Percentiles rank a stretch among this genome's conserved stretches.
These are phyloP conservation scores for Neurospora sp. DNA, from an alignment of 495 filamentous ascomycete genomes.

Conservation along the genomic window DNA sequence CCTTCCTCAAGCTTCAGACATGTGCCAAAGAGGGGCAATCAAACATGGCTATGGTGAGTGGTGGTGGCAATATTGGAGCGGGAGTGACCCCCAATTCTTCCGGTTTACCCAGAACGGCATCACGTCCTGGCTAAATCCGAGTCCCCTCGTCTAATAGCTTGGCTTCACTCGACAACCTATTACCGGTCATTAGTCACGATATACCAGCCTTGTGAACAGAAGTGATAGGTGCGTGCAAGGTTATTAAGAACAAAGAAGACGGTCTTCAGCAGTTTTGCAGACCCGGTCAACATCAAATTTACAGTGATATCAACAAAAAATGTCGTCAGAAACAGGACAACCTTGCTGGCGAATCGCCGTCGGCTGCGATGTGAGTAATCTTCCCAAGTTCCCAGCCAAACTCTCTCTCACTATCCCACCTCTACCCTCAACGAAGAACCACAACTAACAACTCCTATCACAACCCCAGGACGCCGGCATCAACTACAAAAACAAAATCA, in stretches of 20 bases:
- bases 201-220: not conserved
- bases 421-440: not conserved
- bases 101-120: not conserved
- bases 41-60: not conserved
- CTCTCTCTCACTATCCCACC: not conserved
- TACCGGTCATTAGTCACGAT: not conserved
- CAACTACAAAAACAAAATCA: slow-evolving; percentile 71
- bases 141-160: not conserved
- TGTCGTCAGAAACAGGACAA: slow-evolving; percentile 3
- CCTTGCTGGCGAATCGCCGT: slow-evolving; percentile 36
- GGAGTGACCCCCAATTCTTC: not conserved
- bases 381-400: not conserved
- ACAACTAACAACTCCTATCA: slow-evolving; percentile 7
- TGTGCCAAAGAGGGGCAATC: not conserved
- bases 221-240: not conserved
- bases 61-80: not conserved
- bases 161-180: not conserved
- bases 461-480: slow-evolving; percentile 59
- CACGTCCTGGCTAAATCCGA: not conserved
- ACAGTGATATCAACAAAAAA: not conserved
- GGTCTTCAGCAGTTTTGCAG: not conserved
- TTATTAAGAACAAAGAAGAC: not conserved
- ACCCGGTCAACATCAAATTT: not conserved
- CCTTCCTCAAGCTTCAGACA: not conserved
- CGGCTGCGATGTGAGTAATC: slow-evolving; percentile 36